Base-by-base conservation (phyloP, 345 rosid species). In the Cardamine chenopodiifolia region DNA sequence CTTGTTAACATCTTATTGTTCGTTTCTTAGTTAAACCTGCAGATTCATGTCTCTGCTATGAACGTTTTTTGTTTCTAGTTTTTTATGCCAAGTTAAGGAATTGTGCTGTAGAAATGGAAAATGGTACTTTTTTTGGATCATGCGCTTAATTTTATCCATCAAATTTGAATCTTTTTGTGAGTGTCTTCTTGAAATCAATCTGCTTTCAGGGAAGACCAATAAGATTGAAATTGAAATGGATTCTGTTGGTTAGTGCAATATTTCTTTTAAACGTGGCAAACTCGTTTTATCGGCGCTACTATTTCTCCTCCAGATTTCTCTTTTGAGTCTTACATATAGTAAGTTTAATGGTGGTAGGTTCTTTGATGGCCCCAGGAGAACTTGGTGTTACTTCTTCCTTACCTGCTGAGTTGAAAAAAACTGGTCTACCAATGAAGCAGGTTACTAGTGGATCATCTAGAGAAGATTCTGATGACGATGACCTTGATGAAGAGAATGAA, bases 401-500 rank as follows among this genome's bases (percentile, higher is more conserved):
- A 76, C 83, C 86, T 15, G 65, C 81, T 68, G 62, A 63, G 44
- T 78, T 74, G 72, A 73, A 66, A 74, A 85, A 81, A 70, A 40
- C 77, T 45, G 91, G 80, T 47, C 37, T 45, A 25, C 89, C 80
- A 73, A 74, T 70, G 44, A 85, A 85, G 89, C 97, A 89, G 85
- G 83, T 90, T 52, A 86, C 85, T 3, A 92, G 98, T 81, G 99
- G 90, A n/a, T 92, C 97, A 26, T 92, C 98, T 0, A 83, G 93
- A 82, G 97, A 92, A 11, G 88, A 91, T 88, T 89, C 98, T 19
- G 95, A 91, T 67, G 90, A 86, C 32, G 97, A 95, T 34, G 99
- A 89, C 29, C 88, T 90, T 81, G 94, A 95, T 61, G 93, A 88
- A 66, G 98, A 92, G 75, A 90, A 85, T 19, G 98, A 84, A 82